Evolutionary conservation across 1,139 yeast species (phyloP).

Genomic region (Torulaspora pretoriensis): DNA sequence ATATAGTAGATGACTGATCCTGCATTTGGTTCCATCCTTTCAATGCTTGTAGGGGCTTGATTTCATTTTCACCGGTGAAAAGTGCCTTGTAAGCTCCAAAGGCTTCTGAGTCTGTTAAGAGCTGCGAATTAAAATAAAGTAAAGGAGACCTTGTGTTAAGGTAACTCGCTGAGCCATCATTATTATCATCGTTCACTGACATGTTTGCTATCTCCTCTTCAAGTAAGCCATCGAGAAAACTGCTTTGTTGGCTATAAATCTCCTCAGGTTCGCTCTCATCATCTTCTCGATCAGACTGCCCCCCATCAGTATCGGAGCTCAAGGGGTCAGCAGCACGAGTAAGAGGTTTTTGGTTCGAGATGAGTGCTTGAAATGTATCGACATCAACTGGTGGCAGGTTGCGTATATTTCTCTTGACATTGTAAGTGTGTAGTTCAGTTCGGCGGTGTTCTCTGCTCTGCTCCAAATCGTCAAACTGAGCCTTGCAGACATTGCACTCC

Average conservation of each 20-base stretch:
- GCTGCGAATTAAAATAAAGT: slow-evolving; percentile 49
- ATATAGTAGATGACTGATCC: slow-evolving; percentile 36
- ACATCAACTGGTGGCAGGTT: slow-evolving; percentile 50
- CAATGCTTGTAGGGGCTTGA: slow-evolving; percentile 34
- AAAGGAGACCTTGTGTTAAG: slow-evolving; percentile 63
- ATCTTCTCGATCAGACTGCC: slow-evolving; percentile 3
- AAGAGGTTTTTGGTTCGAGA: slow-evolving; percentile 46
- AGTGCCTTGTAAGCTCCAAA: slow-evolving; percentile 69
- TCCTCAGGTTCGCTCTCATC: slow-evolving; percentile 13
- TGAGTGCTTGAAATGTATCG: slow-evolving; percentile 53
- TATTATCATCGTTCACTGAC: slow-evolving; percentile 14
- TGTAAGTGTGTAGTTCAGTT: slow-evolving; percentile 58
- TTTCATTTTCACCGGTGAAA: slow-evolving; percentile 45
- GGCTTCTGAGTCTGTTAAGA: slow-evolving; percentile 46
- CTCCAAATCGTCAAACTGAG: slow-evolving; percentile 29
- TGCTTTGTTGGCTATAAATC: slow-evolving; percentile 10
- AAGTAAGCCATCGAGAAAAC: slow-evolving; percentile 7
- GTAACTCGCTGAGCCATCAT: slow-evolving; percentile 42
- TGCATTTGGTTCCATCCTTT: slow-evolving; percentile 29
- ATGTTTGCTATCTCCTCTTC: slow-evolving; percentile 18
- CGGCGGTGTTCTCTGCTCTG: slow-evolving; percentile 48
- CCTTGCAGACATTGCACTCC: slow-evolving; percentile 24
- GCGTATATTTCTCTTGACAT: slow-evolving; percentile 51
- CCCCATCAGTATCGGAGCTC: slow-evolving; percentile 6
- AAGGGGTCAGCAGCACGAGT: slow-evolving; percentile 6